phyloP scores from a whole-genome alignment of 2,329 filamentous ascomycete species.

The Dothidotthia symphoricarpi region DNA sequence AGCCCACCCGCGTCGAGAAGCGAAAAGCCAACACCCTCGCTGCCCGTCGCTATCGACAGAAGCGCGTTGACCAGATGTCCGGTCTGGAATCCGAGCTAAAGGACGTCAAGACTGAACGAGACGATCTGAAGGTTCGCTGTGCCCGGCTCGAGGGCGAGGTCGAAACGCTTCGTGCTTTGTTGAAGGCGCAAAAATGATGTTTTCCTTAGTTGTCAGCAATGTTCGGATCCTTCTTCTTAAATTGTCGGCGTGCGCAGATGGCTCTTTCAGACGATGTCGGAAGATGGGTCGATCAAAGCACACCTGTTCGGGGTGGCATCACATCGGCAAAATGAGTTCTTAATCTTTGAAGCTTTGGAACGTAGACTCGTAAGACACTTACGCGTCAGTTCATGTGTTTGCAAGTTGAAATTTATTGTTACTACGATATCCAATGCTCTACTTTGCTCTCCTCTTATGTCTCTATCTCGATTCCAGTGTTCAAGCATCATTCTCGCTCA shows the following conservation, averaged over 20 bases:
- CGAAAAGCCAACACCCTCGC: slow-evolving; percentile 68
- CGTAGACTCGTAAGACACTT: too few relatives aligned
- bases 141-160: slow-evolving; percentile 66
- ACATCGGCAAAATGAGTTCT: slow-evolving; percentile 33
- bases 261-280: slow-evolving; percentile 35
- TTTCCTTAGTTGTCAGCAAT: slow-evolving; percentile 15
- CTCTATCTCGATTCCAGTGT: too few relatives aligned
- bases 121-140: slow-evolving; percentile 62
- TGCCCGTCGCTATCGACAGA: slow-evolving; percentile 70
- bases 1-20: slow-evolving; percentile 47
- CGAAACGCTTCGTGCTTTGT: slow-evolving; percentile 55
- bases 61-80: slow-evolving; percentile 64
- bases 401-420: too few relatives aligned
- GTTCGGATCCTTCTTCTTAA: slow-evolving; percentile 3
- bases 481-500: slow-evolving; percentile 3
- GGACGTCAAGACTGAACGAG: slow-evolving; percentile 60
- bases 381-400: too few relatives aligned
- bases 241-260: slow-evolving; percentile 1
- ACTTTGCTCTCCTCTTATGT: too few relatives aligned
- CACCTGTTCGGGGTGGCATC: slow-evolving; percentile 19
- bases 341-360: slow-evolving; percentile 25
- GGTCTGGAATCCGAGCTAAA: slow-evolving; percentile 61
- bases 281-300: slow-evolving; percentile 24
- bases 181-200: slow-evolving; percentile 44
- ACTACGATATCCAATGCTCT: too few relatives aligned